These are phyloP conservation scores for Polyrhizophydium stewartii DNA, from an alignment of 371 early-diverging fungal species.

Conservation along the genomic window DNA sequence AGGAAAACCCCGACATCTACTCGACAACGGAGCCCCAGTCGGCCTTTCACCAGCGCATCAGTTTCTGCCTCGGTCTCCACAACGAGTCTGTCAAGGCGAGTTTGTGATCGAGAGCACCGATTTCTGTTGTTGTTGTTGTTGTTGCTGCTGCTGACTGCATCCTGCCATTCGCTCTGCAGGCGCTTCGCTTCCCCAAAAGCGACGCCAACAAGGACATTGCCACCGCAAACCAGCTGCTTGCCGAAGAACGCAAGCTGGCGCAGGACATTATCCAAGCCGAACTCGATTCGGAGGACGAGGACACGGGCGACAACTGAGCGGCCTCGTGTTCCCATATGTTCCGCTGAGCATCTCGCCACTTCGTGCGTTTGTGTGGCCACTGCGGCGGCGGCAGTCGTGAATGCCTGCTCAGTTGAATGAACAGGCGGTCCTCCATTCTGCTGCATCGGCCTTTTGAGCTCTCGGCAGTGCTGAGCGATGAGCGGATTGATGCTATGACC, in stretches of 20 bases:
- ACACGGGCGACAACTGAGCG: slow-evolving; percentile 5
- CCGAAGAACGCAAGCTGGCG: slow-evolving; percentile 87
- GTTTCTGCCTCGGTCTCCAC: slow-evolving; percentile 92
- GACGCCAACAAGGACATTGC: slow-evolving; percentile 79
- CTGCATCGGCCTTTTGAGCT: no score
- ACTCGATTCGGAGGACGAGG: slow-evolving; percentile 58
- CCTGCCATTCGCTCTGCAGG: slow-evolving; percentile 33
- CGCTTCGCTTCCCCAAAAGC: slow-evolving; percentile 93
- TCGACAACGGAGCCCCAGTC: slow-evolving; percentile 93
- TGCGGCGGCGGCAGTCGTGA: no score
- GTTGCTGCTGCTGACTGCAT: no score
- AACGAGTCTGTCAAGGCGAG: slow-evolving; percentile 87
- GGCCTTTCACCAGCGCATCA: slow-evolving; percentile 91
- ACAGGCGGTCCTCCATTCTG: no score
- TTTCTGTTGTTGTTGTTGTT: no score
- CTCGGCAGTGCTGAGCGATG: no score
- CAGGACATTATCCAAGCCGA: slow-evolving; percentile 89
- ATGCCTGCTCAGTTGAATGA: no score
- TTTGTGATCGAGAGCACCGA: background rate
- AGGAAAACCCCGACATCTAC: slow-evolving; percentile 90
- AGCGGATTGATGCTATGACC: no score
- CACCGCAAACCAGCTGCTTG: slow-evolving; percentile 78
- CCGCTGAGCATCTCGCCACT: no score
- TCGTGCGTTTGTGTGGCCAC: no score
- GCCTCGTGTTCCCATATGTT: no score